Base-by-base conservation (phyloP, 1,284 basidiomycete genomes). In the Sporisorium iseilematis-ciliati region DNA sequence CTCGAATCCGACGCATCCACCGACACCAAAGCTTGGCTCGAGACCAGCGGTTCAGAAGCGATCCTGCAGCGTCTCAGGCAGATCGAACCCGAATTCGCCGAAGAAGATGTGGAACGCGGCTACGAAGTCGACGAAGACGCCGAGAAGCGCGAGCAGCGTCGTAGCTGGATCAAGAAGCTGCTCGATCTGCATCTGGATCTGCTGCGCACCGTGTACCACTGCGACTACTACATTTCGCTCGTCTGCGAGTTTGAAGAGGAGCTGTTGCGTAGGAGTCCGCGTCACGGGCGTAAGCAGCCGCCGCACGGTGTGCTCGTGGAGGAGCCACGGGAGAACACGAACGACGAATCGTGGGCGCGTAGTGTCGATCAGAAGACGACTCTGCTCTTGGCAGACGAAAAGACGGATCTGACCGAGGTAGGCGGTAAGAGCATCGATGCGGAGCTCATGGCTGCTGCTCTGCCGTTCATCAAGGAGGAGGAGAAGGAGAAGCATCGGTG, bases 161-260 rank as follows among this genome's bases (percentile, higher is more conserved):
- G 76, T n/a, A 43, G 25, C 14, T 59, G 50, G 58, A 58, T 81
- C 54, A 79, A 79, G 42, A 78, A 78, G 60, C 71, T 65, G n/a
- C 73, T 84, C 35, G 82, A 84, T 41, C 54, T 82, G 52, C 78
- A 78, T 29, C 61, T 84, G 20, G 82, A 84, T 49, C 52, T 79
- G 35, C 62, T 84, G 29, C 79, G 82, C 25, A 59, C 65, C 29
- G 82, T 82, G 18, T 84, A 80, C 52, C 72, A 83, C 53, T 79
- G 73, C 57, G 81, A 83, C 67, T 84, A 84, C 62, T 84, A 84
- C 65, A 67, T 78, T n/a, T 72, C 73, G 51, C 65, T 77, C 41
- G 54, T 75, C 5, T 80, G 79, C 59, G 82, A 84, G 52, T 84
- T 80, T 51, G 68, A 76, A 18, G 82, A 84, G 35, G 82, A 84